Evolutionary conservation across 106 monocot species (phyloP), one percentile per base, ranked within the genome.

Genomic region (Gastrodia elata): DNA sequence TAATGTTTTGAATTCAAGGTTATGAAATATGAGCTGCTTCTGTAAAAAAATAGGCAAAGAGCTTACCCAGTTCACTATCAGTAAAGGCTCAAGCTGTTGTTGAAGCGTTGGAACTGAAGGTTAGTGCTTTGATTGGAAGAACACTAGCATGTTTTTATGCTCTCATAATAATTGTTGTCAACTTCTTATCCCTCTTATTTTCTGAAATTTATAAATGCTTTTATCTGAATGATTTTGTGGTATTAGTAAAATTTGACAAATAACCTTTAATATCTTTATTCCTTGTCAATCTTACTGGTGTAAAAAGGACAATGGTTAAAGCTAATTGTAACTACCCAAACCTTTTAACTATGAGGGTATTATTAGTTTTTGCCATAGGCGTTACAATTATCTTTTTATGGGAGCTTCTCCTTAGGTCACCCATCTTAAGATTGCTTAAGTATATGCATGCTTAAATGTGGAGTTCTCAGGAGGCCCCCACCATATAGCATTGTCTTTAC

Each of bases 31-130:
- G 32, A 40, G 6, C 61, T 26, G 13, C 43, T 35, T 42, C 35
- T 71, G 22, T 37, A 5, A 41, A 52, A 73, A 7, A 59, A 43
- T 42, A 94, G 94, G 89, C 85, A 71, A 94, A 91, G 68, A 68
- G 82, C 68, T 79, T 94, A 68, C 79, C 85, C 76, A 85, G 81
- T 55, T 37, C 83, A 22, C 74, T 91, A 43, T 87, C 87, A 57
- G 56, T 77, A 18, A 91, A 87, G 84, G 84, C 86, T 46, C 91
- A 87, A 75, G 77, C 83, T 27, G 61, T 82, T 43, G 78, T 85
- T 67, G 94, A 91, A 81, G 81, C 85, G 41, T 73, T 91, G 79
- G 91, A 94, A 42, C 88, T 80, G 56, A 94, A 94, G 94, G 94
- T 93, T 64, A 55, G 73, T 74, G 37, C 49, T 36, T 68, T 26